Evolutionary conservation across 2,329 filamentous ascomycete genomes (phyloP).

Genomic region (Scedosporium apiospermum): DNA sequence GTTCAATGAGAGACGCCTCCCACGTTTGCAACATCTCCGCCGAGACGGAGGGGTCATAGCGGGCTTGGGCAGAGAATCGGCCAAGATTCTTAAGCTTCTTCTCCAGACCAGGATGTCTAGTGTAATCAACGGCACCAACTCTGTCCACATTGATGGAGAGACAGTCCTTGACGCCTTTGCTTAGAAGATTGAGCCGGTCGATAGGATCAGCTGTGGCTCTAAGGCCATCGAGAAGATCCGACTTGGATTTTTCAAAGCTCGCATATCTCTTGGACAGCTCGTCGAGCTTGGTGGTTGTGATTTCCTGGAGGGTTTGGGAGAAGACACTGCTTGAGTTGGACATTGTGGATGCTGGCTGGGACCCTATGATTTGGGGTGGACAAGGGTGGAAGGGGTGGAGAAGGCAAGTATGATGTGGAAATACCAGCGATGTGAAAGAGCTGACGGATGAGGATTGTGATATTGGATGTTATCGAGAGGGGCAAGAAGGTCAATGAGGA

Average conservation of each 20-base stretch:
- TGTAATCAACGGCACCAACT: conserved; percentile 14
- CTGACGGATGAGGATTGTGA: background rate
- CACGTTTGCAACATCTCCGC: conserved; percentile 20
- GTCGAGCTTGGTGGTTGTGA: conserved; percentile 33
- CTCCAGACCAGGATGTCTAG: conserved; percentile 18
- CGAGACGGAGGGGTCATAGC: conserved; percentile 30
- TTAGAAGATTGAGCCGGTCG: conserved; percentile 22
- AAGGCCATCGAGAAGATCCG: conserved; percentile 18
- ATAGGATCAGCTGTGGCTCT: conserved; percentile 14
- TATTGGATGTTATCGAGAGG: background rate
- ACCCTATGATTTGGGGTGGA: background rate
- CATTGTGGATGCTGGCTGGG: conserved; percentile 12
- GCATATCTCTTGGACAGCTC: conserved; percentile 30
- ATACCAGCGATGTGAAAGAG: background rate
- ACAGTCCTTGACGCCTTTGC: conserved; percentile 24
- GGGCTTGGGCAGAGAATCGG: conserved; percentile 28
- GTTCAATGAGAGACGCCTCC: conserved; percentile 25
- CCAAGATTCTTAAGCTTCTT: conserved; percentile 27
- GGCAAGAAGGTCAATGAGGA: no score
- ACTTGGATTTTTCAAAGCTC: conserved; percentile 25
- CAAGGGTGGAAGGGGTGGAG: background rate
- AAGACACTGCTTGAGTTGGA: conserved; percentile 24
- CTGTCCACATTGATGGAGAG: conserved; percentile 22
- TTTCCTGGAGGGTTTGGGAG: conserved; percentile 31
- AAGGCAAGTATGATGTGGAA: background rate